Evolutionary conservation across 192 early-diverging fungal species (phyloP), one percentile per base, ranked within the genome.

Genomic region (Polychytrium aggregatum): DNA sequence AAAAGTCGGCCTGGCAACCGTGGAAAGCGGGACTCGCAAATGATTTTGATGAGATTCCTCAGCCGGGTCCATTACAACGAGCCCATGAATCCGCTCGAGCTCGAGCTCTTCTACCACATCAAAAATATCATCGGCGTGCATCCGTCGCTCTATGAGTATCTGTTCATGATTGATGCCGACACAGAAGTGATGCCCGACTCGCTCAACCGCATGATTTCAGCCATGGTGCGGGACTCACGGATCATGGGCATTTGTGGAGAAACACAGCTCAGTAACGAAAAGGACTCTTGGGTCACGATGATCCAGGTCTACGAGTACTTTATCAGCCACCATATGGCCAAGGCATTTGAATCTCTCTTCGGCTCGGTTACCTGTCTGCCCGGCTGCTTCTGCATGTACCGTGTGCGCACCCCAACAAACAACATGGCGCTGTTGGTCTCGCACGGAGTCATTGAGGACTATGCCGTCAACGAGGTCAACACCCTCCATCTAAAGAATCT

Each of bases 401-500:
- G 67, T 24, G 60, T 71, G 57, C 85, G 90, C 41, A 87, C 90
- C 6, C 78, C 91, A 6, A 81, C 84, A 28, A 83, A 90, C 54
- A 90, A 89, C 57, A 77, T 84, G 28, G 94, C 96, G 17, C 68
- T 99, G 29, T 71, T 99, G 31, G 83, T 92, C 39, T 72, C 86
- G 14, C 88, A 89, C 54, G 71, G 78, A 52, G 76, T 99, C 26
- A 87, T 99, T 52, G 72, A 80, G 11, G 94, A 96, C 38, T 99
- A 99, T 60, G 81, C 87, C 20, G 86, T 88, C 39, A 96, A 95
- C 70, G 56, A 71, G 27, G 96, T 96, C 22, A 87, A 97, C 55
- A 99, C 96, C 0, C 76, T 99, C 27, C 96, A 99, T 72, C 86
- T 90, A 63, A 96, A 99, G 81, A 99, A 99, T 68, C 63, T 99